A percentile compares a stretch with the other conserved stretches of the same genome.
Evolutionary conservation across 768 basidiomycete genomes (phyloP).

Genomic region (Hericium coralloides): DNA sequence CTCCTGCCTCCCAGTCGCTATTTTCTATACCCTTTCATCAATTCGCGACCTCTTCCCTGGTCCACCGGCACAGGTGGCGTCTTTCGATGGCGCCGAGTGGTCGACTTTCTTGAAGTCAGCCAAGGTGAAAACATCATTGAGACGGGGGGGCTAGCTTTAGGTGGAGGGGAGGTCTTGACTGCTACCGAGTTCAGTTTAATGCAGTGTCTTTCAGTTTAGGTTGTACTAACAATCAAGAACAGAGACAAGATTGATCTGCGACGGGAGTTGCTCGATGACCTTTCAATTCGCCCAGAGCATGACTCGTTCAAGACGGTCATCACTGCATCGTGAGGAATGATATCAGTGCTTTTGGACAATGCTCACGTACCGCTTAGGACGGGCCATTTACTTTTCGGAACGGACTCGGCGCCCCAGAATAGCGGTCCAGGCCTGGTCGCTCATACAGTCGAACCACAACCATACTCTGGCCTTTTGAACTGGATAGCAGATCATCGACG

Average conservation of each 20-base stretch:
- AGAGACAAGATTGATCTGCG: conserved; percentile 25
- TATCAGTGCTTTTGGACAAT: not conserved
- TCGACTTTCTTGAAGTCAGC: conserved; percentile 45
- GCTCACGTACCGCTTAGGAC: conserved; percentile 26
- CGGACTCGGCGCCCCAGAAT: not conserved
- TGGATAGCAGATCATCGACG: conserved; percentile 28
- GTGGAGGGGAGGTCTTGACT: no score
- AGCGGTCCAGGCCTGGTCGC: not conserved
- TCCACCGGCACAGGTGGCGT: conserved; percentile 32
- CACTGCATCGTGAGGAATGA: conserved; percentile 11
- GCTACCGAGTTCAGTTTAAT: no score
- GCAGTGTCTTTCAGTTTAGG: no score
- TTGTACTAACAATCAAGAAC: no score
- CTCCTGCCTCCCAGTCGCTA: conserved; percentile 25
- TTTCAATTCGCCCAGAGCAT: not conserved
- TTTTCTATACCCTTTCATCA: conserved; percentile 60
- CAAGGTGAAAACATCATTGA: conserved; percentile 22
- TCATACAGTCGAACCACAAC: conserved; percentile 11
- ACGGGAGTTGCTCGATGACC: conserved; percentile 22
- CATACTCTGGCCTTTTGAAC: conserved; percentile 33
- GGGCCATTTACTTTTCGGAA: conserved; percentile 51
- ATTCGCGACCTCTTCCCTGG: conserved; percentile 41
- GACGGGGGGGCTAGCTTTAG: no score
- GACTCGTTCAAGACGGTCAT: not conserved
- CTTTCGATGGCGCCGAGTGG: conserved; percentile 56